phyloP scores from a whole-genome alignment of 805 yeast species.

The Wickerhamiella spandovensis region DNA sequence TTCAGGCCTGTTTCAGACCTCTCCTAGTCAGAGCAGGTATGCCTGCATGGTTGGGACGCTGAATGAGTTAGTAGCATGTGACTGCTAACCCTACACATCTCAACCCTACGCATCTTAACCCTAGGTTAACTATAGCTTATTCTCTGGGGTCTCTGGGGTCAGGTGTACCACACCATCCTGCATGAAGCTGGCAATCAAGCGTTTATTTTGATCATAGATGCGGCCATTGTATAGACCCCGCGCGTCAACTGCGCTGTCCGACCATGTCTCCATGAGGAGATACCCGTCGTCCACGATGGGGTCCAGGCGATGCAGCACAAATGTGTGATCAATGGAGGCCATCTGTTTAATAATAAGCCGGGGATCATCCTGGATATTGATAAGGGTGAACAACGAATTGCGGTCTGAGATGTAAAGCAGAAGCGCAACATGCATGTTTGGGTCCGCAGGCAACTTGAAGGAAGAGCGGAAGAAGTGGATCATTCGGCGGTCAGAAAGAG shows the following conservation, averaged over 20 bases:
- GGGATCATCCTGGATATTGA: slow-evolving; percentile 18
- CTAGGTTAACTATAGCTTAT: neutral
- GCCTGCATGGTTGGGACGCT: neutral
- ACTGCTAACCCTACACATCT: neutral
- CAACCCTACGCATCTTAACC: neutral
- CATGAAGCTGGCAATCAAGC: slow-evolving; percentile 20
- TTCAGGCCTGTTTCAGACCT: neutral
- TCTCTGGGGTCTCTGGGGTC: neutral
- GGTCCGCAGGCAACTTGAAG: slow-evolving; percentile 10
- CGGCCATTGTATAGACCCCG: slow-evolving; percentile 24
- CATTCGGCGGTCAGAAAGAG: slow-evolving; percentile 16
- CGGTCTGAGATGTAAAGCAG: slow-evolving; percentile 23
- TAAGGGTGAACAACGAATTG: slow-evolving; percentile 23
- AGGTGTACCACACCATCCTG: slow-evolving; percentile 19
- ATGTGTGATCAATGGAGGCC: slow-evolving; percentile 23
- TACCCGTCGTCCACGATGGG: slow-evolving; percentile 15
- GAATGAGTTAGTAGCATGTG: neutral
- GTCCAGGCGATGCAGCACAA: slow-evolving; percentile 19
- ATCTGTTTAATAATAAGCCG: slow-evolving; percentile 11
- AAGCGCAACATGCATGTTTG: slow-evolving; percentile 22
- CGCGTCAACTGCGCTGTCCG: slow-evolving; percentile 19
- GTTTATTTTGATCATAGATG: slow-evolving; percentile 14
- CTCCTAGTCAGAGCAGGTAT: too few relatives aligned
- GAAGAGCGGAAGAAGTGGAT: slow-evolving; percentile 19
- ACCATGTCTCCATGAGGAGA: slow-evolving; percentile 22